A percentile compares a stretch with the other conserved stretches of the same genome.
Conservation (phyloP, 257 asterid genomes). For the Cinchona pubescens region DNA sequence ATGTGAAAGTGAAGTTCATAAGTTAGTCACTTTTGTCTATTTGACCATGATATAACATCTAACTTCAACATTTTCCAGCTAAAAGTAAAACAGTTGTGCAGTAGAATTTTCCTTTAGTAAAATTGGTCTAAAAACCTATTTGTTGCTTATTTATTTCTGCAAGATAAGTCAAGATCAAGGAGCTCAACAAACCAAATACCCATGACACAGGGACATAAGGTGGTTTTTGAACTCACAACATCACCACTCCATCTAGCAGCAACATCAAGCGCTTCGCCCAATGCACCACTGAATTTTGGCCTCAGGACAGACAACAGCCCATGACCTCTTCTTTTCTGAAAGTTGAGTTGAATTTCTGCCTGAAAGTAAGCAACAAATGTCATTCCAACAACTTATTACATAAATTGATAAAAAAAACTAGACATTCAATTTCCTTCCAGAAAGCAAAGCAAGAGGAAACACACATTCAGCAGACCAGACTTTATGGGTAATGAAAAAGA, state of each 20-base stretch:
- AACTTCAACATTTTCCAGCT: not conserved
- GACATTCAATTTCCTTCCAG: not conserved
- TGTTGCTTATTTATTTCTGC: not conserved
- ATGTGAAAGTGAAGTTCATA: not conserved
- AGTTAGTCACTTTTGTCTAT: not conserved
- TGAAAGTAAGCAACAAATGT: constrained; percentile 26
- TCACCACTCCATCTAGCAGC: constrained; percentile 99
- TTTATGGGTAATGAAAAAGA: not conserved
- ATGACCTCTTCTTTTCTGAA: constrained; percentile 96
- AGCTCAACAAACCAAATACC: not conserved
- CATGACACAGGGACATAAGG: constrained; percentile 15
- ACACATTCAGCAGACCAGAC: not conserved
- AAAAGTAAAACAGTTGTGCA: not conserved
- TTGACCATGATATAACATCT: not conserved
- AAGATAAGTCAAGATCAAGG: not conserved
- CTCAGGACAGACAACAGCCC: constrained; percentile 84
- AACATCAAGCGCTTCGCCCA: constrained; percentile 98
- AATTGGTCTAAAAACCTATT: too few species aligned
- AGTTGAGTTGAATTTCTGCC: constrained; percentile 96
- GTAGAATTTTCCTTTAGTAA: not conserved
- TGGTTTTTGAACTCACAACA: constrained; percentile 62
- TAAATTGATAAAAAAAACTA: not conserved
- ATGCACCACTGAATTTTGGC: constrained; percentile 95
- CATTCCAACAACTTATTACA: not conserved
- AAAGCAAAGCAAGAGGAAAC: not conserved